Conservation (phyloP, 305 asterid species). For the Euphrasia arctica region DNA sequence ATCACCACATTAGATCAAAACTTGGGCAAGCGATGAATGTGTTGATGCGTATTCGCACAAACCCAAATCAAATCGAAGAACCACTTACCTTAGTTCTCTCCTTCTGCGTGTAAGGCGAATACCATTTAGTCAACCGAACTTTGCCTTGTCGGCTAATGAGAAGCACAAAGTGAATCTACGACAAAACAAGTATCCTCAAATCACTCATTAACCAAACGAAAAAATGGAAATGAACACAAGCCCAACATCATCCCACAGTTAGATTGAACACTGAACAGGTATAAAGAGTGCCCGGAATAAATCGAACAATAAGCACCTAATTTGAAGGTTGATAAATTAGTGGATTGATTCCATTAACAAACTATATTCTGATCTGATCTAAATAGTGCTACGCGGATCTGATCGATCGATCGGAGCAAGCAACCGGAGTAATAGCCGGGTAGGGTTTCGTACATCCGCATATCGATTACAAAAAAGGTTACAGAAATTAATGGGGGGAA, state of each 20-base stretch:
- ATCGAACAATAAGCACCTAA: not conserved
- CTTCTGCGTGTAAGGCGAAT: constrained; percentile 50
- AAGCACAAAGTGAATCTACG: constrained; percentile 57
- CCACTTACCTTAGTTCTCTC: constrained; percentile 48
- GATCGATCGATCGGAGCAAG: constrained; percentile 4
- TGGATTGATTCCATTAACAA: not conserved
- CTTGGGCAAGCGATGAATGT: constrained; percentile 3
- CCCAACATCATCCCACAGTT: not conserved
- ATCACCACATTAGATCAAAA: constrained; percentile 10
- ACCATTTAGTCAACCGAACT: constrained; percentile 57
- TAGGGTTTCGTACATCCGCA: constrained; percentile 16
- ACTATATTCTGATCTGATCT: not conserved
- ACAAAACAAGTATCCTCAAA: constrained; percentile 21
- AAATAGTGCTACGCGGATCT: constrained; percentile 4
- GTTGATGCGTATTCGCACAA: not conserved
- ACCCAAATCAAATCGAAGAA: constrained; percentile 10
- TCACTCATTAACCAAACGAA: not conserved
- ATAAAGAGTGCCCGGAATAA: not conserved
- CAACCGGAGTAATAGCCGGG: not conserved
- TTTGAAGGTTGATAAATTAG: not conserved
- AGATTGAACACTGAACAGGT: too few relatives aligned
- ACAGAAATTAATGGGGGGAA: not conserved
- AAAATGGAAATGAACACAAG: constrained; percentile 11
- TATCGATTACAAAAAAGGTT: not conserved
- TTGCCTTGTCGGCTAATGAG: constrained; percentile 57